A percentile compares a stretch with the other conserved stretches of the same genome.
Evolutionary conservation across 2,329 filamentous ascomycete species (phyloP).

Genomic region (Ophiostoma triangulosporum): DNA sequence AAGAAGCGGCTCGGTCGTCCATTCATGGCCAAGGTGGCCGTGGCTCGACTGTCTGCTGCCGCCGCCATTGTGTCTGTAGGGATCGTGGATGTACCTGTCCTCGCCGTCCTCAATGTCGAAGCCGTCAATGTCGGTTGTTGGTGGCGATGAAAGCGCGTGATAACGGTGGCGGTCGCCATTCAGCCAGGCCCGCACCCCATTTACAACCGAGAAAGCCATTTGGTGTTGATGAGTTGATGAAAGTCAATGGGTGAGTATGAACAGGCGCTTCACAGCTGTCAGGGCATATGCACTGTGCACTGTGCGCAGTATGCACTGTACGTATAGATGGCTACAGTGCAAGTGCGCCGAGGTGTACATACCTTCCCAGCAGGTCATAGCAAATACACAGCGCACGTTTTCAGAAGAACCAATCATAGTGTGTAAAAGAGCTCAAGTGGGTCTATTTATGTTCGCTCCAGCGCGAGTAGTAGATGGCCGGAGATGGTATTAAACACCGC

Average conservation of each 20-base stretch:
- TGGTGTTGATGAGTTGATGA: neutral
- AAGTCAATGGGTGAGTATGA: neutral
- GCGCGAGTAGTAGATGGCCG: too few species aligned
- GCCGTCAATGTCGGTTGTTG: neutral
- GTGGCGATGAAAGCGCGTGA: neutral
- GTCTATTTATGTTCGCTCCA: neutral
- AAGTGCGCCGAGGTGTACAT: neutral
- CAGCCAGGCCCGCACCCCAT: slow-evolving; percentile 4
- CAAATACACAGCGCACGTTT: neutral
- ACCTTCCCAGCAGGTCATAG: neutral
- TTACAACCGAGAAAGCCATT: neutral
- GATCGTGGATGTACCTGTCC: neutral
- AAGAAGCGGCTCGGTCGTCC: slow-evolving; percentile 1
- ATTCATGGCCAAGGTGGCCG: neutral
- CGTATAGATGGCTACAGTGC: neutral
- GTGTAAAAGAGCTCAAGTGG: neutral
- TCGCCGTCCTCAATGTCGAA: slow-evolving; percentile 1
- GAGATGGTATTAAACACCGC: too few species aligned
- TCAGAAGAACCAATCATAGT: neutral
- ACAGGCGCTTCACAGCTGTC: too few species aligned
- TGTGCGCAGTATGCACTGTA: too few species aligned
- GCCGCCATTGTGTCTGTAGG: neutral
- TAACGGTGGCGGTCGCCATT: slow-evolving; percentile 1
- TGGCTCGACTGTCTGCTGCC: neutral
- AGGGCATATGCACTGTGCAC: too few species aligned